Evolutionary conservation across 2,329 filamentous ascomycete genomes (phyloP).

Genomic region (Thelonectria olida): DNA sequence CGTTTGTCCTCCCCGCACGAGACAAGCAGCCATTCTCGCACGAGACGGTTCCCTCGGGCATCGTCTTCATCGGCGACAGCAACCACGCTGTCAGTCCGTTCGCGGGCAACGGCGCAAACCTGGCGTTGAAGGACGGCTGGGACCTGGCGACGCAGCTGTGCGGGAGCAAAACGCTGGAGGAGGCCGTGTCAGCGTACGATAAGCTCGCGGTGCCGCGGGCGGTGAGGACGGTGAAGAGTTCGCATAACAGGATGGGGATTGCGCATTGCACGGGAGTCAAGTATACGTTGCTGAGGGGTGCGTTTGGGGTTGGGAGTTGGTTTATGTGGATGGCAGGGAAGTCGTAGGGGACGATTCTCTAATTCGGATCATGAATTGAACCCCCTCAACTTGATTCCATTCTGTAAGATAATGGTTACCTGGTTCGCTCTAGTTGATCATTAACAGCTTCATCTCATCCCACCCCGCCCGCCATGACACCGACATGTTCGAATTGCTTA

Average conservation of each 20-base stretch:
- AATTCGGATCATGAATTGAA: too few species aligned
- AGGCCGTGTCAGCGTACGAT: constrained; percentile 46
- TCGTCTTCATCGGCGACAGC: constrained; percentile 55
- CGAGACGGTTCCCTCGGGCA: constrained; percentile 24
- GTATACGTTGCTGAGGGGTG: background rate
- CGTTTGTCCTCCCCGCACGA: constrained; percentile 49
- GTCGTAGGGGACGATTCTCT: too few species aligned
- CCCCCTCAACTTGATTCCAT: background rate
- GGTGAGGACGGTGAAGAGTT: constrained; percentile 28
- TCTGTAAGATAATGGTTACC: too few species aligned
- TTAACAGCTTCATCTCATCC: background rate
- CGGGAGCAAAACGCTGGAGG: constrained; percentile 31
- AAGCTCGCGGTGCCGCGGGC: constrained; percentile 44
- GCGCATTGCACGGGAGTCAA: constrained; percentile 20
- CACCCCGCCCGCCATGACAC: background rate
- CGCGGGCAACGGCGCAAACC: constrained; percentile 55
- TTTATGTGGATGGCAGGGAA: constrained; percentile 6
- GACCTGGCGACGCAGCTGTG: constrained; percentile 50
- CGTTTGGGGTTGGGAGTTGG: constrained; percentile 12
- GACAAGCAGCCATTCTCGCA: constrained; percentile 54
- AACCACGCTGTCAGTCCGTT: constrained; percentile 57
- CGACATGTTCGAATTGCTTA: constrained; percentile 1
- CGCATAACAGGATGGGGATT: constrained; percentile 25
- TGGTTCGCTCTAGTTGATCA: background rate
- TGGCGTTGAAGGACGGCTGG: constrained; percentile 54